Evolutionary conservation across 352 stramenopile genomes (phyloP), one percentile per base, ranked within the genome.

Genomic region (Phytophthora capsici): DNA sequence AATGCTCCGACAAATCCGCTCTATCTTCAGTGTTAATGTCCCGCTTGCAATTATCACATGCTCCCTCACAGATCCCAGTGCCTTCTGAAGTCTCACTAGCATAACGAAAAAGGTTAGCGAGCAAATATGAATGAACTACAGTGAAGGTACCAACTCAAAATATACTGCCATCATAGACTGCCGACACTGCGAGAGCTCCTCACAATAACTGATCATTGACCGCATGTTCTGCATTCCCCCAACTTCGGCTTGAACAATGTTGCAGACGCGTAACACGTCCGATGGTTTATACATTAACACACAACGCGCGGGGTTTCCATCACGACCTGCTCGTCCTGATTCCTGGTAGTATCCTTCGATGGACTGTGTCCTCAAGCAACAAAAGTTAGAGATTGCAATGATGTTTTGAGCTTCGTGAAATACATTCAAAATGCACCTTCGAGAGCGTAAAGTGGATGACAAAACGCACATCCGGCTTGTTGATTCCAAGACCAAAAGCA

Each of bases 341-440:
- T 99, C 96, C 77, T 99, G 97, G 65, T 98, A 99, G 66, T 99
- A 99, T 1, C 90, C 96, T 79, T 99, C 97, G 36, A 99, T 73
- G 8, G 88, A 97, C 79, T 89, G 17, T 3, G 62, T 45, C 94
- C 58, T 46, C 20, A 28, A 22, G 9, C 20, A 47, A 45, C 22
- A 38, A n/a, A 58, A 10, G 22, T 60, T 34, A 60, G 41, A 17
- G 20, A n/a, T 12, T 9, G n/a, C 22, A 56, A 38, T 4, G 48
- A 34, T 22, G 16, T 10, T 40, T 9, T 17, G 8, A 1, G 9
- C 0, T n/a, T 16, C 28, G 9, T 14, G 12, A 40, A 17, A 40
- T 17, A 17, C n/a, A 43, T 16, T 12, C 23, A 5, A 0, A 3
- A 16, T 17, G 16, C n/a, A 88, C 80, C 73, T 93, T 93, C 3